These are phyloP conservation scores for Saccharomycopsis hybrid DNA, from an alignment of 1,139 yeast species.

Conservation along the genomic window DNA sequence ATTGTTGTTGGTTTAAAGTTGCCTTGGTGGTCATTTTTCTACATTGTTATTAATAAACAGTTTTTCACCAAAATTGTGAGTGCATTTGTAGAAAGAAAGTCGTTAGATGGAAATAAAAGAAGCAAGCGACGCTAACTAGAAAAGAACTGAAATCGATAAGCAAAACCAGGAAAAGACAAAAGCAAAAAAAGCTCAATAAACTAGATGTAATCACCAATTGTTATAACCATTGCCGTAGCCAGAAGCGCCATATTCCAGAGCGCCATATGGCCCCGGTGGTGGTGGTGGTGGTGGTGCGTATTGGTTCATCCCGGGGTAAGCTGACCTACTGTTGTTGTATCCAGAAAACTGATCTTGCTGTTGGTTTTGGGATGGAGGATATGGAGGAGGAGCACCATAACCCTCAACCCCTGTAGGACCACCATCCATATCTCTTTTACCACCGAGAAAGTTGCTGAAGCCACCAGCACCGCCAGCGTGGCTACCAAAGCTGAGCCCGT, in stretches of 20 bases:
- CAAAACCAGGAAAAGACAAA: too few species aligned
- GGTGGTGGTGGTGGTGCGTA: background rate
- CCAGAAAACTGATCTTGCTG: background rate
- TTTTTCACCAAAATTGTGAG: background rate
- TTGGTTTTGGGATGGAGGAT: background rate
- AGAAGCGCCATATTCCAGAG: too few species aligned
- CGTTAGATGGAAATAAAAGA: background rate
- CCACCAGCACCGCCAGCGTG: background rate
- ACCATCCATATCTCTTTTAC: background rate
- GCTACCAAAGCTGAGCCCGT: too few species aligned
- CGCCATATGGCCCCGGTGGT: background rate
- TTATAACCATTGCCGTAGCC: background rate
- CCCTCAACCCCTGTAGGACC: background rate
- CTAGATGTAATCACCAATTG: background rate
- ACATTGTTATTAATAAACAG: background rate
- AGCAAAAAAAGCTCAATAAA: too few species aligned
- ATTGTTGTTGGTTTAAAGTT: background rate
- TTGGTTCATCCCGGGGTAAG: background rate
- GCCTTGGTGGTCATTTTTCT: too few species aligned
- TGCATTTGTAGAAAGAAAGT: background rate
- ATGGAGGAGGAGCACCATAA: background rate
- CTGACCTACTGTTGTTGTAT: background rate
- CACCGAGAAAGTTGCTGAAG: background rate
- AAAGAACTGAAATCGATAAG: too few species aligned
- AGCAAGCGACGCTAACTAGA: too few species aligned